phyloP scores from a whole-genome alignment of 2,329 filamentous ascomycete genomes.

The Capronia epimyces region DNA sequence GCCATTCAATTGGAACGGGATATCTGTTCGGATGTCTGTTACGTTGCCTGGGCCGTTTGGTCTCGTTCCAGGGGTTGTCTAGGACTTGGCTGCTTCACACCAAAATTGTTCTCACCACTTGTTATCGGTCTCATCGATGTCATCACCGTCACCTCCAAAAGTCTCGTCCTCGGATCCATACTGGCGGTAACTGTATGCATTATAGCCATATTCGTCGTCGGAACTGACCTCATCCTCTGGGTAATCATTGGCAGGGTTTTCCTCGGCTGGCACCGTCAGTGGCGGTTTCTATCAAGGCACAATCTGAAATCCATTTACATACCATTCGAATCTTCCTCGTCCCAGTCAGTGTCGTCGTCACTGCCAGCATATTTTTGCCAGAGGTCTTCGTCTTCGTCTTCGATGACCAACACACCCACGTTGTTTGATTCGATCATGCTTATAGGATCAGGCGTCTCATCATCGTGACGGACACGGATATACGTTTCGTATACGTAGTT shows the following conservation, averaged over 20 bases:
- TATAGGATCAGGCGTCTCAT: conserved; percentile 30
- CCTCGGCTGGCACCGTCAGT: conserved; percentile 38
- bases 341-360: conserved; percentile 50
- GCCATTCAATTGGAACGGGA: background rate
- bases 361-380: conserved; percentile 54
- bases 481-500: conserved; percentile 61
- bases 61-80: background rate
- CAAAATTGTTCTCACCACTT: background rate
- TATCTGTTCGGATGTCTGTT: background rate
- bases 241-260: conserved; percentile 48
- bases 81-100: background rate
- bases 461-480: conserved; percentile 42
- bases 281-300: background rate
- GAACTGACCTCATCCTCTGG: conserved; percentile 47
- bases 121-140: background rate
- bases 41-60: background rate
- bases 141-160: conserved; percentile 36
- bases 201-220: conserved; percentile 44
- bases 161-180: conserved; percentile 43
- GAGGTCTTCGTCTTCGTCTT: conserved; percentile 48
- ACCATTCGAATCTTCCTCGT: conserved; percentile 59
- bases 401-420: conserved; percentile 47
- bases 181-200: conserved; percentile 37
- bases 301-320: conserved; percentile 17
- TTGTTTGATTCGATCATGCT: conserved; percentile 3